Evolutionary conservation across 202 grass and related monocot genomes (phyloP), one percentile per base, ranked within the genome.

Genomic region (Panicum virgatum): DNA sequence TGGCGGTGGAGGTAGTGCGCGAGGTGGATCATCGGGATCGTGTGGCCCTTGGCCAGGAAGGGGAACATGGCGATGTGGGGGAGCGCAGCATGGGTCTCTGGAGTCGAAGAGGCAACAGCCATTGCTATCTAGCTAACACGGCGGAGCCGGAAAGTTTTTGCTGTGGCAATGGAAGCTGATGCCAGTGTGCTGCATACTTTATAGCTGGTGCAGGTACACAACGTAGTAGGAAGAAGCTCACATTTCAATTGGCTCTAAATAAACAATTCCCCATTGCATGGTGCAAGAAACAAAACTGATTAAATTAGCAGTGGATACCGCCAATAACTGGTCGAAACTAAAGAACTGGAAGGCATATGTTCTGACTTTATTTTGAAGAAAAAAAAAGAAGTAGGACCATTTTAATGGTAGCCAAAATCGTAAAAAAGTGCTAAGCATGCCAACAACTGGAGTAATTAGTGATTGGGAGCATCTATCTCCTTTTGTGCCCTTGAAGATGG

Each of bases 11-110:
- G 86, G 62, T 79, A 56, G 62, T 80, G 77, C 50, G 46, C 80
- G 62, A 94, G 81, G 72, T 91, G 89, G 77, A 94, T 71, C 70
- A 94, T 63, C 11, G 92, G 89, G 66, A 91, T 89, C 16, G 77
- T 87, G 81, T 94, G 92, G 81, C 92, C 86, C 34, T 91, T 91
- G 68, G 92, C 81, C 62, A 91, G 72, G 84, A 89, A 91, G 0
- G 89, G 92, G 46, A 94, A 89, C 58, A 94, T 83, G 58, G 84
- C 84, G 63, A 89, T 16, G 72, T 87, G 92, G 67, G 87, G 90
- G 25, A 63, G 65, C 22, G 5, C n/a, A n/a, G n/a, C 67, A 10
- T 16, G 44, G 19, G 36, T 22, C 12, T 37, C 65, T 0, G 56
- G 12, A 29, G 73, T n/a, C 38, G 22, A 74, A 32, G 76, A 19